phyloP scores from a whole-genome alignment of 805 yeast genomes.

The Saccharomycopsis fodiens region DNA sequence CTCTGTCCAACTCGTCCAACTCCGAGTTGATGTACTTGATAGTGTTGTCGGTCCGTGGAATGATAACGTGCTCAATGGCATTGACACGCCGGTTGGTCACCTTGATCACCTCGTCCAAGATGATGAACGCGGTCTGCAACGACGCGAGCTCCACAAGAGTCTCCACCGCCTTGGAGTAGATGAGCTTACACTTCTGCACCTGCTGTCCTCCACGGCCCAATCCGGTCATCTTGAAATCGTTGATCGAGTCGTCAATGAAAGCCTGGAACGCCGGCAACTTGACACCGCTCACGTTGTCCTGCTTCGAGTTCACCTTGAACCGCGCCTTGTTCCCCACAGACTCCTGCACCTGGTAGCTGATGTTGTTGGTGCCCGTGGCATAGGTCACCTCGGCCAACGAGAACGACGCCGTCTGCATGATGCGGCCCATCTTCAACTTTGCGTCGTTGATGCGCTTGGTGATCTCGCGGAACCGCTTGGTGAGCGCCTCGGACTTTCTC shows the following conservation, averaged over 20 bases:
- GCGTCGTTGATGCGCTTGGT: constrained; percentile 91
- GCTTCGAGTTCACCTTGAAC: constrained; percentile 83
- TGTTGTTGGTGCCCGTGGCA: constrained; percentile 88
- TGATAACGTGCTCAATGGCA: constrained; percentile 96
- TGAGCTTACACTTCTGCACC: constrained; percentile 87
- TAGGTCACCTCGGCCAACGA: constrained; percentile 95
- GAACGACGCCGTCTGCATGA: constrained; percentile 97
- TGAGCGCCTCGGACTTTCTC: constrained; percentile 94
- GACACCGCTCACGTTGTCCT: constrained; percentile 96
- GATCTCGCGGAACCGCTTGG: constrained; percentile 93
- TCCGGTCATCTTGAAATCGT: constrained; percentile 94
- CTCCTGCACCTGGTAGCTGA: constrained; percentile 93
- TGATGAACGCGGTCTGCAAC: constrained; percentile 92
- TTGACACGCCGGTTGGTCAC: constrained; percentile 97
- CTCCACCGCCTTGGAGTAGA: constrained; percentile 94
- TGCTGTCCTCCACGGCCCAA: constrained; percentile 98
- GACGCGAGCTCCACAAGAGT: constrained; percentile 94
- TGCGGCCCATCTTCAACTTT: constrained; percentile 94
- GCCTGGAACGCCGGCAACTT: constrained; percentile 88
- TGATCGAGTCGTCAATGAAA: constrained; percentile 72
- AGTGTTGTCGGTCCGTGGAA: constrained; percentile 96
- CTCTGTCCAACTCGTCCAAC: constrained; percentile 95
- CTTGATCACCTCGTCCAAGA: constrained; percentile 94
- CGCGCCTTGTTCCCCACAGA: constrained; percentile 78
- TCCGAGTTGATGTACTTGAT: constrained; percentile 88